phyloP scores from a whole-genome alignment of 2,329 filamentous ascomycete genomes.

The Emergomyces pasteurianus region DNA sequence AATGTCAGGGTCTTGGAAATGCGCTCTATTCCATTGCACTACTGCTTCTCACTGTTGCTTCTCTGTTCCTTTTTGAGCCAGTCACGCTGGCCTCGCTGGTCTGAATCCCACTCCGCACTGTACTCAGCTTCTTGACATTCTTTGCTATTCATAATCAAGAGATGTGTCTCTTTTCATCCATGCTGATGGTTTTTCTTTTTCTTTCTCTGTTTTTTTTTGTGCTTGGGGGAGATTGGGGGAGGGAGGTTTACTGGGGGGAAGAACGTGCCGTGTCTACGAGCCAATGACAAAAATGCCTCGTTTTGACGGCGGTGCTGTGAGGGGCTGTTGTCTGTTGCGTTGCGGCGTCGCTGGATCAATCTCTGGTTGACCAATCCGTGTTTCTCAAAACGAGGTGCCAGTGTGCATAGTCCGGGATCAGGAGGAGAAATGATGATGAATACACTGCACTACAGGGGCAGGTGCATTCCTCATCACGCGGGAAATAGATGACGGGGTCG shows the following conservation, averaged over 20 bases:
- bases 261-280: background rate
- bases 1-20: no score
- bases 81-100: no score
- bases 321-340: background rate
- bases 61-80: no score
- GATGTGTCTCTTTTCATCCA: no score
- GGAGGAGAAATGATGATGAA: background rate
- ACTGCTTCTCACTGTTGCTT: no score
- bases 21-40: no score
- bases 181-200: background rate
- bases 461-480: background rate
- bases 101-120: no score
- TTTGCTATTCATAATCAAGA: no score
- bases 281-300: background rate
- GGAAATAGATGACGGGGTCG: background rate
- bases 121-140: no score
- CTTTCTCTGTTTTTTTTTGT: background rate
- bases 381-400: background rate
- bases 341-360: background rate
- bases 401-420: background rate
- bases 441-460: background rate
- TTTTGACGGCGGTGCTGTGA: background rate
- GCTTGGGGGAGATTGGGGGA: no score
- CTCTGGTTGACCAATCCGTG: background rate
- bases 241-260: background rate